Conservation (phyloP, 2,329 filamentous ascomycete species). For the Fusarium multiceps region DNA sequence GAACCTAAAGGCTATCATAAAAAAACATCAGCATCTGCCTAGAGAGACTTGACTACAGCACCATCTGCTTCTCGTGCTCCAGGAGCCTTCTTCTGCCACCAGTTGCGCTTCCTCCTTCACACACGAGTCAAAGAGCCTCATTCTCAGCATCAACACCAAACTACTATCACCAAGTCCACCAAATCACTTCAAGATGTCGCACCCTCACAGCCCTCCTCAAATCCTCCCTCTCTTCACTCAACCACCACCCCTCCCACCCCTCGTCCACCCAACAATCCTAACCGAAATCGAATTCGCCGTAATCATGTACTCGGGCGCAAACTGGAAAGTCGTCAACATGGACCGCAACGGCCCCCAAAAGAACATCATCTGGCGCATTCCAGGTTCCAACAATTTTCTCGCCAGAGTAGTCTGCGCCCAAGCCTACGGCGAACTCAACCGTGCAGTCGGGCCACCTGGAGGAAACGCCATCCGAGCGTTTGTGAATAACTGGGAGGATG, state of each 20-base stretch:
- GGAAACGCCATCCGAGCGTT: neutral
- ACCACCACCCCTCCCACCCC: neutral
- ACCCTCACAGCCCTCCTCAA: no score
- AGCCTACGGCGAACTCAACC: neutral
- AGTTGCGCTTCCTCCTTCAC: neutral
- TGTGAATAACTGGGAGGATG: neutral
- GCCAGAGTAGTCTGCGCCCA: neutral
- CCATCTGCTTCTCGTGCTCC: neutral
- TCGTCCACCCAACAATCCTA: neutral
- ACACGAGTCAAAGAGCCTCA: no score
- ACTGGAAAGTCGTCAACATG: neutral
- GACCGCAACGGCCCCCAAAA: neutral
- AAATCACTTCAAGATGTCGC: neutral
- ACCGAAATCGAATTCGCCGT: neutral
- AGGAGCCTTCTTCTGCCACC: neutral
- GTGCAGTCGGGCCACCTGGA: neutral
- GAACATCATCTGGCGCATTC: neutral
- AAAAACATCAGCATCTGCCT: neutral
- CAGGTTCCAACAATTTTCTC: neutral
- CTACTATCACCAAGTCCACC: neutral
- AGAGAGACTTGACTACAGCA: no score
- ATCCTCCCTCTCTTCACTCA: no score
- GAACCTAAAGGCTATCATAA: no score
- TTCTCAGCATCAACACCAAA: neutral
- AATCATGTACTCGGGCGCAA: neutral